A percentile compares a stretch with the other conserved stretches of the same genome.
phyloP scores from a whole-genome alignment of 495 filamentous ascomycete species.

The Talaromyces trachyspermus region DNA sequence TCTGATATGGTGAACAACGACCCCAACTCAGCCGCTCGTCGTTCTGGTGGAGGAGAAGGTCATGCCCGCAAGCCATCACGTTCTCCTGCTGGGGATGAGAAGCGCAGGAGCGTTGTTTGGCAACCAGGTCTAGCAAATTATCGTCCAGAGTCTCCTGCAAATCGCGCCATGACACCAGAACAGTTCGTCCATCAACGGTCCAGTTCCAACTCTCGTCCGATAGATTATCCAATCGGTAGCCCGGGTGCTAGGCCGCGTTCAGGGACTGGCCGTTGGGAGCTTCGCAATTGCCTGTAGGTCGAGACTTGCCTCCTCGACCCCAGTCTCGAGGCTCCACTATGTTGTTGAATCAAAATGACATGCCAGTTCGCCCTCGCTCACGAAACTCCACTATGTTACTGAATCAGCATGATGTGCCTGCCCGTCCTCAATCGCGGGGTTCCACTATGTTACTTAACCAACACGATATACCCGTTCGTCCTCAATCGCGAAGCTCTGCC shows the following conservation, averaged over 20 bases:
- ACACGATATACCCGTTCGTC: constrained; percentile 43
- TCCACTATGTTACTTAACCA: constrained; percentile 35
- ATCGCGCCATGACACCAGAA: constrained; percentile 52
- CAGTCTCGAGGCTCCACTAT: constrained; percentile 41
- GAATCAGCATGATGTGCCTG: constrained; percentile 24
- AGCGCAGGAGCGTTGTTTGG: constrained; percentile 65
- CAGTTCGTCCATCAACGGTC: constrained; percentile 85
- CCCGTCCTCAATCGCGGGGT: constrained; percentile 46
- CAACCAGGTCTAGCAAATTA: constrained; percentile 58
- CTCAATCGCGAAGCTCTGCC: constrained; percentile 41
- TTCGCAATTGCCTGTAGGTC: constrained; percentile 19
- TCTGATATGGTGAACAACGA: constrained; percentile 31
- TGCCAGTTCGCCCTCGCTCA: constrained; percentile 46
- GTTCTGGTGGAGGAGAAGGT: constrained; percentile 16
- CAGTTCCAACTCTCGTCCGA: constrained; percentile 50
- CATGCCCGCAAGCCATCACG: constrained; percentile 27
- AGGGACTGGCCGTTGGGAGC: constrained; percentile 51
- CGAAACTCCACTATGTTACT: constrained; percentile 38
- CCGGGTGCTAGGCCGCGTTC: constrained; percentile 38
- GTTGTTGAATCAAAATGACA: constrained; percentile 41
- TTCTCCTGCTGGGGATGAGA: constrained; percentile 38
- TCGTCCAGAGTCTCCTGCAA: constrained; percentile 37
- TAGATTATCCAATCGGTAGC: constrained; percentile 38
- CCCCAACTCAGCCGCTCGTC: constrained; percentile 22
- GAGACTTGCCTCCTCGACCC: constrained; percentile 35